phyloP scores from a whole-genome alignment of 2,329 filamentous ascomycete genomes.

The Arthrobotrys musiformis region DNA sequence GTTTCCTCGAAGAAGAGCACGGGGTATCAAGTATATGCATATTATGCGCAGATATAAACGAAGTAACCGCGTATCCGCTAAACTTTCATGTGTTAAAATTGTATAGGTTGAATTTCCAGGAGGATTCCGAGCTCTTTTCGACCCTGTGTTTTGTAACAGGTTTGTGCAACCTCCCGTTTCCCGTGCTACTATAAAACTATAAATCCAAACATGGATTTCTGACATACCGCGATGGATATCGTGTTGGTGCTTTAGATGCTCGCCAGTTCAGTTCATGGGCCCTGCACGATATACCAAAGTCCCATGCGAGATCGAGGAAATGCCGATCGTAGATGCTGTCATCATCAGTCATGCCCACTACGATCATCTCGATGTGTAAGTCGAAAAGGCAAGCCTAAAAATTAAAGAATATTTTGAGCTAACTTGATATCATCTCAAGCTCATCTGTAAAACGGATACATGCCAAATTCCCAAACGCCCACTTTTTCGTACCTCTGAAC shows the following conservation, averaged over 20 bases:
- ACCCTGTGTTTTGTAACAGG: slow-evolving; percentile 85
- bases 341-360: slow-evolving; percentile 93
- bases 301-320: slow-evolving; percentile 80
- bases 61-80: slow-evolving; percentile 35
- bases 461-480: slow-evolving; percentile 71
- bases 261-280: slow-evolving; percentile 75
- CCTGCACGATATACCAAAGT: slow-evolving; percentile 81
- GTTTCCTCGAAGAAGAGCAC: not conserved
- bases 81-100: slow-evolving; percentile 43
- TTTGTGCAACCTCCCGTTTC: slow-evolving; percentile 37
- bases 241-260: slow-evolving; percentile 69
- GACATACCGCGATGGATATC: slow-evolving; percentile 24
- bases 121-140: slow-evolving; percentile 88
- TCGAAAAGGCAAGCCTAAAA: slow-evolving; percentile 58
- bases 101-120: slow-evolving; percentile 75
- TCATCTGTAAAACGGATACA: slow-evolving; percentile 68
- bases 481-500: slow-evolving; percentile 88
- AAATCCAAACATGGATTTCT: slow-evolving; percentile 27
- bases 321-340: slow-evolving; percentile 80
- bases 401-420: not conserved
- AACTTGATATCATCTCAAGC: slow-evolving; percentile 68
- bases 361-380: slow-evolving; percentile 81
- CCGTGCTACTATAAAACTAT: slow-evolving; percentile 31
- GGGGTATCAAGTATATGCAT: not conserved
- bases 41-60: not conserved